Base-by-base conservation (phyloP, 1,284 basidiomycete genomes). In the Cutaneotrichosporon arboriforme region DNA sequence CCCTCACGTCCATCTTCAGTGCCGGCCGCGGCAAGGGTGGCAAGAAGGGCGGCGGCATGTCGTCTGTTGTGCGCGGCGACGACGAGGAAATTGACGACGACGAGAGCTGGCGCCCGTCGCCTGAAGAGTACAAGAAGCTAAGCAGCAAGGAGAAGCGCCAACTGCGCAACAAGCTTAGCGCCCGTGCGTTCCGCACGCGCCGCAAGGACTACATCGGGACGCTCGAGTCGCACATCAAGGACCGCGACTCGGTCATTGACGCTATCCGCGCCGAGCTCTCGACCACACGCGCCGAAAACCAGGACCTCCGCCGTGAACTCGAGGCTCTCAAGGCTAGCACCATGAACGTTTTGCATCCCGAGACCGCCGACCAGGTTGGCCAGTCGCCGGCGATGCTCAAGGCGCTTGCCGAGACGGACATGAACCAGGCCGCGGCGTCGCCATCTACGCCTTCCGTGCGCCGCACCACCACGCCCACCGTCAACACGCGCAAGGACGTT, bases 91-190 rank as follows among this genome's bases (percentile, higher is more conserved):
- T 75, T 1, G 72, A 72, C 43, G 74, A 75, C 43, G 75, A 75
- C 47, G 75, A 76, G 47, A 69, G 67, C 36, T 76, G 75, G 75
- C 59, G 75, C 53, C 75, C 75, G 3, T 70, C 66, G 12, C 86
- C 91, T 0, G 92, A 97, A 64, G 91, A 94, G 64, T 97, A 97
- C 79, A 87, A 89, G 75, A 96, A 91, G 76, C 87, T 98, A 80
- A 84, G 84, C 17, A 87, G 84, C 70, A 97, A 97, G 77, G 93
- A 97, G 77, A 97, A 97, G 77, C 79, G 94, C 15, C 94, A 97
- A 75, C 79, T 97, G 37, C 78, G 94, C 54, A 97, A 97, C 79
- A 97, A 97, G 83, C 93, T 97, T 59, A 88, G 86, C 62, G 94
- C 94, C 1, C 80, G 93, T 55, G 96, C 94, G 70, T 97, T 97